Evolutionary conservation across 2,329 filamentous ascomycete species (phyloP).

Genomic region (Scleromitrula shiraiana): DNA sequence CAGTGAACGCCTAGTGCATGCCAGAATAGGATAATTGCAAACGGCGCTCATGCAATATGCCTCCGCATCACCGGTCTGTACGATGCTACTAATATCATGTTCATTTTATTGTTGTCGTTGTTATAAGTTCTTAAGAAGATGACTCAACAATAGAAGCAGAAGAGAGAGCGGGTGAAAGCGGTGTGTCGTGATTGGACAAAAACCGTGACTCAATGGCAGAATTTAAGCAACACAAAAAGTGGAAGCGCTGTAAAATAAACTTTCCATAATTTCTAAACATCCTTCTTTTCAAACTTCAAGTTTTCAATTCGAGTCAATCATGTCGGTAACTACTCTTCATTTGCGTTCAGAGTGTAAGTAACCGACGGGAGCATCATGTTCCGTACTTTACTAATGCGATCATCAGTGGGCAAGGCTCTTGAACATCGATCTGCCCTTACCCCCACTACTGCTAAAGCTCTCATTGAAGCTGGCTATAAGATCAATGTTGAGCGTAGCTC

Average conservation of each 20-base stretch:
- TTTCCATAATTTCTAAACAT: slow-evolving; percentile 11
- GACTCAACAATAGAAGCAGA: neutral
- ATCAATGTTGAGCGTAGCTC: slow-evolving; percentile 60
- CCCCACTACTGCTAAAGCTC: slow-evolving; percentile 43
- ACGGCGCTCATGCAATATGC: no score
- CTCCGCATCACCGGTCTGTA: no score
- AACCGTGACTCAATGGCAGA: neutral
- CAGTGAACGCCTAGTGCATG: no score
- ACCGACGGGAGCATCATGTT: slow-evolving; percentile 15
- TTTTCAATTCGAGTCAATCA: no score
- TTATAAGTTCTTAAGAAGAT: no score
- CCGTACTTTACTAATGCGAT: slow-evolving; percentile 22
- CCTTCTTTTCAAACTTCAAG: slow-evolving; percentile 15
- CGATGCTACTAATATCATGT: no score
- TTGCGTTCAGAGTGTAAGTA: slow-evolving; percentile 34
- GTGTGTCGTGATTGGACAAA: neutral
- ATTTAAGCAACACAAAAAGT: neutral
- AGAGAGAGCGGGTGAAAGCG: neutral
- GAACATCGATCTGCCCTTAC: slow-evolving; percentile 35
- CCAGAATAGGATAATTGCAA: no score
- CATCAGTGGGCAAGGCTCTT: slow-evolving; percentile 32
- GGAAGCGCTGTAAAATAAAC: neutral
- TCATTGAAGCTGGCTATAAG: slow-evolving; percentile 61
- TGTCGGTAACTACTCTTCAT: slow-evolving; percentile 31
- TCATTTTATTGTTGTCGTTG: no score